phyloP scores from a whole-genome alignment of 495 filamentous ascomycete genomes.

The Melanomma pulvis-pyrius region DNA sequence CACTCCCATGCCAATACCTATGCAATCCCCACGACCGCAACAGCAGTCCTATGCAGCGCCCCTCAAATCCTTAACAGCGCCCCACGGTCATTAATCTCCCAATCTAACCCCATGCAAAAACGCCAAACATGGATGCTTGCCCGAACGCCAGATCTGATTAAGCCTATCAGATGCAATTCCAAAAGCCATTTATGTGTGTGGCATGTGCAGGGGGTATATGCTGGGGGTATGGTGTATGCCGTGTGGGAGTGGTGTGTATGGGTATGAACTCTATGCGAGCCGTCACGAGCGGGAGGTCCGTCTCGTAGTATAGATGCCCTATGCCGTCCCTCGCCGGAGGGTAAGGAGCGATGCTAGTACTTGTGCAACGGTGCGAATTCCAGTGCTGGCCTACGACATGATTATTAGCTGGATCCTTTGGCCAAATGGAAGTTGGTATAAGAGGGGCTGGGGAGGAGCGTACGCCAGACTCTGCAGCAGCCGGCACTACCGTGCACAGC shows the following conservation, averaged over 20 bases:
- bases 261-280: no score
- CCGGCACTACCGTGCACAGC: slow-evolving; percentile 13
- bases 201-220: not conserved
- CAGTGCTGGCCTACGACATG: slow-evolving; percentile 9
- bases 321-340: not conserved
- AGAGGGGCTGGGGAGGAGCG: not conserved
- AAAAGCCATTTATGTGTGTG: not conserved
- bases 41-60: no score
- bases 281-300: no score
- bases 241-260: not conserved
- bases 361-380: slow-evolving; percentile 17
- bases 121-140: no score
- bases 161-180: not conserved
- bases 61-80: no score
- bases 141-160: not conserved
- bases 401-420: not conserved
- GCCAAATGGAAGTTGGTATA: not conserved
- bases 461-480: not conserved
- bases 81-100: no score
- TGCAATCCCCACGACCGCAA: no score
- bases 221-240: not conserved
- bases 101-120: no score
- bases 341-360: not conserved
- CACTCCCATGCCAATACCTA: no score
- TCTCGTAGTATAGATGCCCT: not conserved